phyloP scores from a whole-genome alignment of 176 grass and related monocot species.

The Ensete glaucum region DNA sequence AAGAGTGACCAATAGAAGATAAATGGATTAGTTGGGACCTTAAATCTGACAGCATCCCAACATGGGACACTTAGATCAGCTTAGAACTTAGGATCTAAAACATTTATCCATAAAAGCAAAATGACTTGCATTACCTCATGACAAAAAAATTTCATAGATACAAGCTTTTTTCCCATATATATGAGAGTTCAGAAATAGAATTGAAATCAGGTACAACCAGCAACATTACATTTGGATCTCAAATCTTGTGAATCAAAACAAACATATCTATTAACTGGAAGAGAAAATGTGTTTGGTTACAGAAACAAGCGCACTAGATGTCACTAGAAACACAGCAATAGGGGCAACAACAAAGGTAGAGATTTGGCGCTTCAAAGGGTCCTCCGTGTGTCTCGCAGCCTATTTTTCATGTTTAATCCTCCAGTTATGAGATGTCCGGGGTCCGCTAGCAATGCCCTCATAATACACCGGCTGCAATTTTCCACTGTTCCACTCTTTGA shows the following conservation, averaged over 20 bases:
- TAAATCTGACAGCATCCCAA: too few species aligned
- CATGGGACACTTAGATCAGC: too few species aligned
- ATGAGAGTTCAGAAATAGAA: too few species aligned
- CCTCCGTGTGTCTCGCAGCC: background rate
- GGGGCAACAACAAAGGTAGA: too few species aligned
- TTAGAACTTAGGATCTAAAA: too few species aligned
- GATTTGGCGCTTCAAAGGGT: background rate
- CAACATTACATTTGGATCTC: background rate
- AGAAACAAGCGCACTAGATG: background rate
- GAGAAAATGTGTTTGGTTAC: background rate
- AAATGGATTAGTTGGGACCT: too few species aligned
- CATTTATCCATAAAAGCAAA: too few species aligned
- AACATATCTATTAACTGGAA: background rate
- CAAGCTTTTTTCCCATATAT: too few species aligned
- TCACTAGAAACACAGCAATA: background rate
- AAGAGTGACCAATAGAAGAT: too few species aligned
- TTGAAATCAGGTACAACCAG: too few species aligned
- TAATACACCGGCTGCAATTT: slow-evolving; percentile 63
- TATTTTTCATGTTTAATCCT: slow-evolving; percentile 58
- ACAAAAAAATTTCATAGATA: too few species aligned
- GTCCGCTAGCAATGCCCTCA: slow-evolving; percentile 53
- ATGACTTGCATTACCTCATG: too few species aligned
- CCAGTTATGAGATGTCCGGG: slow-evolving; percentile 79
- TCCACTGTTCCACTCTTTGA: slow-evolving; percentile 74
- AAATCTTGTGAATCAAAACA: background rate